Evolutionary conservation across 768 basidiomycete genomes (phyloP).

Genomic region (Mycena indigotica): DNA sequence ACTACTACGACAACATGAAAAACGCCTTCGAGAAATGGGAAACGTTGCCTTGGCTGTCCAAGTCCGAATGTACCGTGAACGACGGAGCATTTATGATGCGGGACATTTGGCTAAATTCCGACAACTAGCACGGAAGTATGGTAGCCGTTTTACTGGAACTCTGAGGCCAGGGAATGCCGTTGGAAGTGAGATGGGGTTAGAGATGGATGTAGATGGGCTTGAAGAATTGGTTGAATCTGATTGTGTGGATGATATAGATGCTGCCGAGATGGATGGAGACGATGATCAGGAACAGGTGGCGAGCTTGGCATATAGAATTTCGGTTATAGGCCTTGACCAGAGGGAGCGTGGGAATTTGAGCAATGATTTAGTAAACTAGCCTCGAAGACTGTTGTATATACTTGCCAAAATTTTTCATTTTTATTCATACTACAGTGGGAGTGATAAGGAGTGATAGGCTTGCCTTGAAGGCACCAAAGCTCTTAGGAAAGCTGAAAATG

Average conservation of each 20-base stretch:
- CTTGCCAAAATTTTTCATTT: too few species aligned
- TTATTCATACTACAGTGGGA: too few species aligned
- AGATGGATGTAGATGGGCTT: neutral
- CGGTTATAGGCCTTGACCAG: neutral
- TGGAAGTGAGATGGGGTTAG: neutral
- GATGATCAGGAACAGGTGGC: neutral
- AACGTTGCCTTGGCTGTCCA: neutral
- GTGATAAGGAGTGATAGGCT: too few species aligned
- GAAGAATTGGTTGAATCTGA: neutral
- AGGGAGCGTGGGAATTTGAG: neutral
- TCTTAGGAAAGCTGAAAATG: too few species aligned
- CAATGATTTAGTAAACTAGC: too few species aligned
- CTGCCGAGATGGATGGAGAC: neutral
- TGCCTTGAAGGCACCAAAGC: too few species aligned
- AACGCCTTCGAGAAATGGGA: neutral
- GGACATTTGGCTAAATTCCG: constrained; percentile 2
- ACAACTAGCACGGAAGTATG: neutral
- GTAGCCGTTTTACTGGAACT: constrained; percentile 3
- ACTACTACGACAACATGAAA: neutral
- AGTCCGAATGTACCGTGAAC: too few species aligned
- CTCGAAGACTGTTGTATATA: too few species aligned
- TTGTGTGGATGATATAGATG: neutral
- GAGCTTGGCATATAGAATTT: too few species aligned
- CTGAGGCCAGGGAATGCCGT: neutral
- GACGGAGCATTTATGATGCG: constrained; percentile 1